These are phyloP conservation scores for Viola odorata DNA, from an alignment of 345 rosid species.

Conservation along the genomic window DNA sequence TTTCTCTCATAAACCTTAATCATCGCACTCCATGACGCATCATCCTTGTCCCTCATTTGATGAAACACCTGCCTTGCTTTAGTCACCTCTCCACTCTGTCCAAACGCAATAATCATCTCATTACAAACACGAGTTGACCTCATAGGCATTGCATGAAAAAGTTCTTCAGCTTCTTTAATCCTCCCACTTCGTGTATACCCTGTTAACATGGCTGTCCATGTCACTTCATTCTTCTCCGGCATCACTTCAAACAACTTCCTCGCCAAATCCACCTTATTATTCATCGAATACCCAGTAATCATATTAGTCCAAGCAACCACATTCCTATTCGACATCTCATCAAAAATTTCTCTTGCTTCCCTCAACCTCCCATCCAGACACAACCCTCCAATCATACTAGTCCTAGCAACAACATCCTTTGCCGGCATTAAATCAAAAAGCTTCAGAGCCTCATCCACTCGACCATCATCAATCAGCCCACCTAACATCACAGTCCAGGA, in stretches of 20 bases:
- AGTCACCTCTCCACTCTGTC: slow-evolving; percentile 44
- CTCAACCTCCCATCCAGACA: slow-evolving; percentile 51
- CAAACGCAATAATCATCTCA: slow-evolving; percentile 67
- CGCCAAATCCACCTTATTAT: slow-evolving; percentile 59
- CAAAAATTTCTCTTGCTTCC: slow-evolving; percentile 69
- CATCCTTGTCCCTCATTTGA: slow-evolving; percentile 53
- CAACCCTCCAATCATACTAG: slow-evolving; percentile 70
- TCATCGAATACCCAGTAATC: slow-evolving; percentile 64
- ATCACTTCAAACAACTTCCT: slow-evolving; percentile 84
- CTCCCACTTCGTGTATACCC: slow-evolving; percentile 66
- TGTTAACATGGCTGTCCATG: slow-evolving; percentile 77
- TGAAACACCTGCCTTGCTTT: slow-evolving; percentile 55
- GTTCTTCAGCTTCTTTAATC: slow-evolving; percentile 53
- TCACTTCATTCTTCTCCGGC: slow-evolving; percentile 74
- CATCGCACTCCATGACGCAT: slow-evolving; percentile 61
- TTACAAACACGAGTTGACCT: slow-evolving; percentile 52
- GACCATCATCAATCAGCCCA: slow-evolving; percentile 53
- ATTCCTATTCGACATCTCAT: slow-evolving; percentile 59
- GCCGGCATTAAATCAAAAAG: slow-evolving; percentile 61
- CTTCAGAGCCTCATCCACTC: slow-evolving; percentile 50
- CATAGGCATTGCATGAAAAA: slow-evolving; percentile 58
- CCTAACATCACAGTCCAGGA: slow-evolving; percentile 87
- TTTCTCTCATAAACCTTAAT: slow-evolving; percentile 66
- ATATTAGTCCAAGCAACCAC: slow-evolving; percentile 75
- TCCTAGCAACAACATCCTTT: slow-evolving; percentile 75